Conservation (phyloP, 2,329 filamentous ascomycete species). For the Colletotrichum sp. region DNA sequence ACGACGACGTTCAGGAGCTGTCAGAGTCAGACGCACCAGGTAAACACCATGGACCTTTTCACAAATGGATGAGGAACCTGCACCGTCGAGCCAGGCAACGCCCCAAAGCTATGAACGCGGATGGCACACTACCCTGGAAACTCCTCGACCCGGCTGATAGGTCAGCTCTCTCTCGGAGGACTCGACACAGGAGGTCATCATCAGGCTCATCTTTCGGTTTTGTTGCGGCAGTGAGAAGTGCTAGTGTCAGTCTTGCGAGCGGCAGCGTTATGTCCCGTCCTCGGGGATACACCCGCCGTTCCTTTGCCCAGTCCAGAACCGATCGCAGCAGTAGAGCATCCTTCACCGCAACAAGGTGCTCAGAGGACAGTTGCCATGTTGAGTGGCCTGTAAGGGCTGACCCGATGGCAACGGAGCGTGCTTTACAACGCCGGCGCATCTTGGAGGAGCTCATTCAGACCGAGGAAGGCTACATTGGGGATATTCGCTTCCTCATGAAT, state of each 20-base stretch:
- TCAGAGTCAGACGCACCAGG: background rate
- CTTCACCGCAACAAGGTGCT: constrained; percentile 62
- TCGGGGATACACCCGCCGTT: constrained; percentile 54
- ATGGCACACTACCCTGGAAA: constrained; percentile 39
- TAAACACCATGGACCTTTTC: constrained; percentile 57
- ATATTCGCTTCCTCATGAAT: constrained; percentile 85
- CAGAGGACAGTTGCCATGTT: constrained; percentile 67
- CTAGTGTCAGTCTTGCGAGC: constrained; percentile 78
- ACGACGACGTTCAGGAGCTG: constrained; percentile 9
- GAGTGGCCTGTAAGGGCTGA: constrained; percentile 65
- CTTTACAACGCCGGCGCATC: constrained; percentile 77
- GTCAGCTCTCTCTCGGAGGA: constrained; percentile 24
- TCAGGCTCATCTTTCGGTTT: constrained; percentile 80
- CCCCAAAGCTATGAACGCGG: constrained; percentile 27
- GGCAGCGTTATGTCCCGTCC: constrained; percentile 71
- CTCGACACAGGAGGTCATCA: constrained; percentile 63
- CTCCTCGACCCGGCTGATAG: constrained; percentile 28
- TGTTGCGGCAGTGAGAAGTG: constrained; percentile 81
- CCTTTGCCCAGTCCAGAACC: constrained; percentile 61
- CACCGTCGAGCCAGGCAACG: constrained; percentile 60
- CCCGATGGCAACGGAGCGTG: constrained; percentile 71
- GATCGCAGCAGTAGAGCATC: constrained; percentile 69
- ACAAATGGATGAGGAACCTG: constrained; percentile 76
- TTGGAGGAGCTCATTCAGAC: constrained; percentile 86
- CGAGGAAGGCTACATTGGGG: constrained; percentile 87